Percentiles rank a stretch among this genome's conserved stretches.
phyloP scores from a whole-genome alignment of 2,329 filamentous ascomycete genomes.

The Aureobasidium sp. region DNA sequence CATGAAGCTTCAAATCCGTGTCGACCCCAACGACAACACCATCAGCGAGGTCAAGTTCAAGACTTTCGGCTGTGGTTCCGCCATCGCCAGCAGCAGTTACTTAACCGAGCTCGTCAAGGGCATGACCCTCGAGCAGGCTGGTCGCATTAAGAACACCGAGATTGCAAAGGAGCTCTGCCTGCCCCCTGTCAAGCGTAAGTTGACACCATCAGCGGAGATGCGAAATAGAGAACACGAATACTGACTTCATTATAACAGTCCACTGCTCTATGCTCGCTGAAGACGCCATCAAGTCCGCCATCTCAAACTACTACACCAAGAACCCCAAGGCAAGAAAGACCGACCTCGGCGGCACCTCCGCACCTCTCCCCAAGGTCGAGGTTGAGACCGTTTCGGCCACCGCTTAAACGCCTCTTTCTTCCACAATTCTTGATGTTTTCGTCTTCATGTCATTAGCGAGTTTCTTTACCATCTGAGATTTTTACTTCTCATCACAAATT shows the following conservation, averaged over 20 bases:
- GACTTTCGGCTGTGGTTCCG: slow-evolving; percentile 90
- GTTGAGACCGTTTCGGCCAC: slow-evolving; percentile 42
- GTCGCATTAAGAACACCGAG: slow-evolving; percentile 89
- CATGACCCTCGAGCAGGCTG: slow-evolving; percentile 92
- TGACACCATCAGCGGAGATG: background rate
- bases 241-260: slow-evolving; percentile 39
- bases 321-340: slow-evolving; percentile 69
- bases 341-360: slow-evolving; percentile 65
- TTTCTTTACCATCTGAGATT: background rate
- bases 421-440: background rate
- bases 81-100: slow-evolving; percentile 91
- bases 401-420: slow-evolving; percentile 2
- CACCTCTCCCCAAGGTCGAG: slow-evolving; percentile 58
- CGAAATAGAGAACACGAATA: background rate
- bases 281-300: slow-evolving; percentile 86
- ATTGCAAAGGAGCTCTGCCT: slow-evolving; percentile 93
- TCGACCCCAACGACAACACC: slow-evolving; percentile 77
- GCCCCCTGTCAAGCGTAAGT: slow-evolving; percentile 77
- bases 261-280: slow-evolving; percentile 91
- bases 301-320: slow-evolving; percentile 85
- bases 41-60: slow-evolving; percentile 97
- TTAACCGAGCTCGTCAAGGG: slow-evolving; percentile 89
- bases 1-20: slow-evolving; percentile 89
- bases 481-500: background rate
- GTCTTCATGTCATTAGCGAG: slow-evolving; percentile 9